Conservation (phyloP, 495 filamentous ascomycete genomes). For the Pseudomonodictys pantanalensis region DNA sequence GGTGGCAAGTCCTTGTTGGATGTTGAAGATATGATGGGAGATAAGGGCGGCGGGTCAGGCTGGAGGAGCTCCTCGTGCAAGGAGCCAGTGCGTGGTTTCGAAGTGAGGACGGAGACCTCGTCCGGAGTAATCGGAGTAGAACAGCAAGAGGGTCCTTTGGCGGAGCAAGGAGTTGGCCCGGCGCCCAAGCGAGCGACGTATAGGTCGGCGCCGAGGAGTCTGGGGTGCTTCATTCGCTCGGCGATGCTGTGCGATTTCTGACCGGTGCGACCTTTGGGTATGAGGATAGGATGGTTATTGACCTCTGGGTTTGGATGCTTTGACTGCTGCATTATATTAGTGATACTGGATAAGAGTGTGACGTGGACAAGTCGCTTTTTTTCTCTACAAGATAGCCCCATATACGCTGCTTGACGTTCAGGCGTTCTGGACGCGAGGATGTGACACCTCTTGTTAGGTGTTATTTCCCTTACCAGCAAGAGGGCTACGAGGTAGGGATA, state of each 20-base stretch:
- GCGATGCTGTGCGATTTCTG: constrained; percentile 24
- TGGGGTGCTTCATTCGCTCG: constrained; percentile 47
- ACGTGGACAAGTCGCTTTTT: too few species aligned
- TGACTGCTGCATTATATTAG: not conserved
- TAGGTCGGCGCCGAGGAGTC: constrained; percentile 51
- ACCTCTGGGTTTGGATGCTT: not conserved
- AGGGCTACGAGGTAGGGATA: too few species aligned
- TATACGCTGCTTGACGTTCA: not conserved
- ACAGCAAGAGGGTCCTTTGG: not conserved
- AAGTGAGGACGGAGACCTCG: not conserved
- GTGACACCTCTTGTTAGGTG: not conserved
- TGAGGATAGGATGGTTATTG: constrained; percentile 32
- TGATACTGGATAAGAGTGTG: too few species aligned
- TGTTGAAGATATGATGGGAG: not conserved
- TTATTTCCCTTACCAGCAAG: too few species aligned
- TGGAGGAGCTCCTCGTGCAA: constrained; percentile 48
- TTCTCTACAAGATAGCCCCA: too few species aligned
- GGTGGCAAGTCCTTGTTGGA: constrained; percentile 25
- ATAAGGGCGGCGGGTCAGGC: not conserved
- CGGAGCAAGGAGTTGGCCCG: not conserved
- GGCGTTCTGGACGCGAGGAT: not conserved
- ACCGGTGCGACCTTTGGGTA: constrained; percentile 31
- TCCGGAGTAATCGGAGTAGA: not conserved
- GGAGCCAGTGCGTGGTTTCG: constrained; percentile 36
- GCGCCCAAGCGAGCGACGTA: constrained; percentile 51